Percentiles rank a stretch among this genome's conserved stretches.
Conservation (phyloP, 331 rosid species). For the Acacia concinna region DNA sequence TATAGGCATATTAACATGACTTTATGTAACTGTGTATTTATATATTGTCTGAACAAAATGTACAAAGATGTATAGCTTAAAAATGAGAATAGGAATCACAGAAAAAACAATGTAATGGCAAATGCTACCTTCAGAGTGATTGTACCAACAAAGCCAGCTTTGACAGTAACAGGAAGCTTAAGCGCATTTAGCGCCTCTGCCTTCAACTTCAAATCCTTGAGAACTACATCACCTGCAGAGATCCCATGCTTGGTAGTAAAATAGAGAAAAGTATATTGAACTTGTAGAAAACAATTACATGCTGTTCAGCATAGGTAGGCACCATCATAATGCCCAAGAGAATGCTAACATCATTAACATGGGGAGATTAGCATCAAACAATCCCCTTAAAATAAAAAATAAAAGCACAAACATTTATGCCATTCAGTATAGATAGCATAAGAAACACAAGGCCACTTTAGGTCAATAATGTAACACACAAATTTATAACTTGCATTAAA, state of each 20-base stretch:
- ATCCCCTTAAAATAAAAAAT: not conserved
- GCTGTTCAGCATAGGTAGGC: not conserved
- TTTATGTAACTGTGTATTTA: not conserved
- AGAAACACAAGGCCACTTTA: not conserved
- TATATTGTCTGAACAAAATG: slow-evolving; percentile 14
- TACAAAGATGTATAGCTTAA: not conserved
- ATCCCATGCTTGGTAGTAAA: slow-evolving; percentile 35
- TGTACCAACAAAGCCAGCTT: slow-evolving; percentile 93
- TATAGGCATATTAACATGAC: not conserved
- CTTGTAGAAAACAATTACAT: not conserved
- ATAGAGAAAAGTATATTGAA: not conserved
- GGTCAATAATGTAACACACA: not conserved
- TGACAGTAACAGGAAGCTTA: slow-evolving; percentile 93
- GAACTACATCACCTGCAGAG: slow-evolving; percentile 87
- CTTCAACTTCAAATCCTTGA: slow-evolving; percentile 89
- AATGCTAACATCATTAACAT: not conserved
- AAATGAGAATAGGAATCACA: not conserved
- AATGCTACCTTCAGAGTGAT: slow-evolving; percentile 85
- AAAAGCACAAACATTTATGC: not conserved
- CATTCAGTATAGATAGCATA: not conserved
- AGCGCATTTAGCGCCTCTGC: slow-evolving; percentile 93
- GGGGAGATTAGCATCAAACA: not conserved
- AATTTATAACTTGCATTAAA: not conserved
- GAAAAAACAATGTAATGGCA: slow-evolving; percentile 25
- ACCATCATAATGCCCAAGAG: not conserved